Conservation (phyloP, 176 grass and related monocot genomes). For the Aegilops bicornis region DNA sequence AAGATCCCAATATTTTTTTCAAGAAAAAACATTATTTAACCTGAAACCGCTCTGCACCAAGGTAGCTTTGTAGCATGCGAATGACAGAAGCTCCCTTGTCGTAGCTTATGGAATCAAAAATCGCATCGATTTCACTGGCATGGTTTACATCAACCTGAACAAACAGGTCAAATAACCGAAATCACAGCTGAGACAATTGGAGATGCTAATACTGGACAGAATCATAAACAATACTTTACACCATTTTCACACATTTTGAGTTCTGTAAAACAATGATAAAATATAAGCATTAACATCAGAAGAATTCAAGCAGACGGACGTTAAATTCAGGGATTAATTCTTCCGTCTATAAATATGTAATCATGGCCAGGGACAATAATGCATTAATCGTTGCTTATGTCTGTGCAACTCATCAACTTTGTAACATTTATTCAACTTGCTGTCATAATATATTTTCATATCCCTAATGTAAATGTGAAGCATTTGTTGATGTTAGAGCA, state of each 20-base stretch:
- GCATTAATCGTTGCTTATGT: not conserved
- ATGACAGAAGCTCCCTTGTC: constrained; percentile 85
- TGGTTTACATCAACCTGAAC: constrained; percentile 81
- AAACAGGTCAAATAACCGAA: constrained; percentile 13
- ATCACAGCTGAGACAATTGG: constrained; percentile 13
- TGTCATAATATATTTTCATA: not conserved
- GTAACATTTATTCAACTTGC: not conserved
- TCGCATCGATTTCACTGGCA: constrained; percentile 84
- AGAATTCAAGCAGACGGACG: not conserved
- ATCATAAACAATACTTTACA: constrained; percentile 1
- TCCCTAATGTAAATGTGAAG: not conserved
- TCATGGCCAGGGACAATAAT: constrained; percentile 6
- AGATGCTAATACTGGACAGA: constrained; percentile 6
- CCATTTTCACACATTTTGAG: not conserved
- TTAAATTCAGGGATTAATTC: not conserved
- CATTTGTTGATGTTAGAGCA: not conserved
- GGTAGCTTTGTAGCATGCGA: constrained; percentile 90
- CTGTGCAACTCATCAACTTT: not conserved
- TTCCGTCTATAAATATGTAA: not conserved
- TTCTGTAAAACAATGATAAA: constrained; percentile 12
- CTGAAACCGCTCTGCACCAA: constrained; percentile 75
- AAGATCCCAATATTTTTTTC: not conserved
- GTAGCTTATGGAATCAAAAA: constrained; percentile 96
- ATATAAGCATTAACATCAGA: not conserved
- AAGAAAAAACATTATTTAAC: constrained; percentile 41